phyloP scores from a whole-genome alignment of 2,329 filamentous ascomycete species.

The Sarocladium brachiariae region DNA sequence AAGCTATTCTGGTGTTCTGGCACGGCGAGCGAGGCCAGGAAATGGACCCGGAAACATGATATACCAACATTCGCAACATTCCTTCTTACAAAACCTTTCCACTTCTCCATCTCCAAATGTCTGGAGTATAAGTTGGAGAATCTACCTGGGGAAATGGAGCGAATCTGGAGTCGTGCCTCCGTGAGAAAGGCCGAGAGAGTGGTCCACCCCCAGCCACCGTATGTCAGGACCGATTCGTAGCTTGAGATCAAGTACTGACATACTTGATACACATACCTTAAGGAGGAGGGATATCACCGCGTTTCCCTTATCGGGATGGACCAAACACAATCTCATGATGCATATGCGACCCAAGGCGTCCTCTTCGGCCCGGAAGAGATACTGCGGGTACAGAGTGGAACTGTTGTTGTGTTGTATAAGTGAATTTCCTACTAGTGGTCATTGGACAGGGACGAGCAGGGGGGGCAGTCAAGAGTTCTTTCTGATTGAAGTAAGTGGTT shows the following conservation, averaged over 20 bases:
- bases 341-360: conserved; percentile 5
- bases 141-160: conserved; percentile 1
- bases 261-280: too few relatives aligned
- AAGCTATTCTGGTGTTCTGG: too few relatives aligned
- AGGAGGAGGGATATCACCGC: too few relatives aligned
- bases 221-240: too few relatives aligned
- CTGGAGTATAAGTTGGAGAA: background rate
- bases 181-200: conserved; percentile 8
- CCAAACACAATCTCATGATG: background rate
- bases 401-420: conserved; percentile 7
- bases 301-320: too few relatives aligned
- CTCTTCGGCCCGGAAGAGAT: conserved; percentile 5
- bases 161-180: background rate
- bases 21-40: background rate
- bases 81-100: background rate
- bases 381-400: background rate
- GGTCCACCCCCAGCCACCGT: background rate
- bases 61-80: background rate
- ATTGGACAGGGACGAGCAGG: background rate
- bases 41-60: background rate
- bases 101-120: background rate
- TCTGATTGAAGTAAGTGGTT: too few relatives aligned
- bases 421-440: background rate
- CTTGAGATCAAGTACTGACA: too few relatives aligned
- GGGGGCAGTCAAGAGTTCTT: too few relatives aligned